Conservation (phyloP, 1,139 yeast species). For the Candida tunisiensis region DNA sequence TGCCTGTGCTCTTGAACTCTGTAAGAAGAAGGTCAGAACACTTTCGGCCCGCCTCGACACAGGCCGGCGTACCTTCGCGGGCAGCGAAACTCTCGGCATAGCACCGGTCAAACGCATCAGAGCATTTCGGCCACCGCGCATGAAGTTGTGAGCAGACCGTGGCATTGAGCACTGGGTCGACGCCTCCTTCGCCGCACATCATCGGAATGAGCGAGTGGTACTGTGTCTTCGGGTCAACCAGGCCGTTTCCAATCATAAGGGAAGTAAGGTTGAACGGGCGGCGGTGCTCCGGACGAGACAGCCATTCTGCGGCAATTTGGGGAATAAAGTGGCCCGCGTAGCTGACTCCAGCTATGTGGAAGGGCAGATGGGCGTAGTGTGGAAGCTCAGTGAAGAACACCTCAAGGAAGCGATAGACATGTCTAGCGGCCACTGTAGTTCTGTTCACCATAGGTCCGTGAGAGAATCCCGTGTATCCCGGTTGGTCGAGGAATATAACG, state of each 20-base stretch:
- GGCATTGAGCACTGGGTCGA: conserved; percentile 30
- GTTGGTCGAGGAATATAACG: conserved; percentile 53
- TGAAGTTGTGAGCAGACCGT: conserved; percentile 42
- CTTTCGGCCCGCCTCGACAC: too few relatives aligned
- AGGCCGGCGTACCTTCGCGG: too few relatives aligned
- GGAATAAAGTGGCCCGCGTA: conserved; percentile 82
- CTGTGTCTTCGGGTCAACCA: conserved; percentile 80
- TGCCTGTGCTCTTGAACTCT: too few relatives aligned
- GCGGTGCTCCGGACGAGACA: conserved; percentile 38
- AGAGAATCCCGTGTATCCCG: conserved; percentile 61
- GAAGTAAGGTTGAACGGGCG: conserved; percentile 49
- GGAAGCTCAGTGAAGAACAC: conserved; percentile 63
- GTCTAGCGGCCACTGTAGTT: conserved; percentile 58
- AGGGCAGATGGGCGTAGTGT: conserved; percentile 31
- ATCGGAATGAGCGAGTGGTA: conserved; percentile 82
- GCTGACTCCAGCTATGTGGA: conserved; percentile 79
- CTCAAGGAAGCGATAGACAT: conserved; percentile 56
- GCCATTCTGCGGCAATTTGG: conserved; percentile 48
- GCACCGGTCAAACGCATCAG: too few relatives aligned
- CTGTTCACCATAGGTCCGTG: conserved; percentile 37
- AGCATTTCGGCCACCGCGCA: too few relatives aligned
- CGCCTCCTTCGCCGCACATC: conserved; percentile 96
- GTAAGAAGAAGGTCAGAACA: too few relatives aligned
- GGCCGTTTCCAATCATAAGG: conserved; percentile 65
- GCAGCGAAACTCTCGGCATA: too few relatives aligned